A percentile compares a stretch with the other conserved stretches of the same genome.
These are phyloP conservation scores for Ustilago curta DNA, from an alignment of 1,284 basidiomycete species.

Conservation along the genomic window DNA sequence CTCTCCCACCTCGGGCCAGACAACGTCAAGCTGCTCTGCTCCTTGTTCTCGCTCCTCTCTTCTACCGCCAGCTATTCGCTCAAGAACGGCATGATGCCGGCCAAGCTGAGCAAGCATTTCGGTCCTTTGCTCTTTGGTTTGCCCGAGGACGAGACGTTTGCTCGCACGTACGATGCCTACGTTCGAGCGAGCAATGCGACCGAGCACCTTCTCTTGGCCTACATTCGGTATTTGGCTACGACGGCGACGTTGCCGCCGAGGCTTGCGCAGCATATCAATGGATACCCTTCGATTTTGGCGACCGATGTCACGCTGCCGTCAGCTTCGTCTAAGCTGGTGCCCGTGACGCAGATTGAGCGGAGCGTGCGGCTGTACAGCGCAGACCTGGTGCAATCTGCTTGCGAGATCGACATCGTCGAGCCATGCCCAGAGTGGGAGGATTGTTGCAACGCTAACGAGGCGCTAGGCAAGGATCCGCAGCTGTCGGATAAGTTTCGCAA, in stretches of 20 bases:
- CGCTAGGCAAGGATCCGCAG: constrained; percentile 57
- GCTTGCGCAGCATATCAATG: constrained; percentile 57
- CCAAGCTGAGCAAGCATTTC: constrained; percentile 59
- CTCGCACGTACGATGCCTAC: constrained; percentile 63
- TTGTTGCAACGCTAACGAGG: constrained; percentile 33
- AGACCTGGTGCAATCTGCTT: constrained; percentile 62
- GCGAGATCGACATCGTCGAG: constrained; percentile 50
- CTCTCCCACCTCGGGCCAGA: constrained; percentile 38
- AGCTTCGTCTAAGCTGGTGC: constrained; percentile 50
- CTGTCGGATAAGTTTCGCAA: constrained; percentile 64
- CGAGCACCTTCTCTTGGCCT: constrained; percentile 65
- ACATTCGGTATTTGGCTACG: constrained; percentile 60
- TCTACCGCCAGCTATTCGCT: constrained; percentile 63
- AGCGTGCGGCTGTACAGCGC: constrained; percentile 60
- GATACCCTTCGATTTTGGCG: constrained; percentile 61
- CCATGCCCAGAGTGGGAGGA: constrained; percentile 57
- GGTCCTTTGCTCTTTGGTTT: constrained; percentile 65
- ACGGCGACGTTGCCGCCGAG: constrained; percentile 50
- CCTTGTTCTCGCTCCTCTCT: constrained; percentile 65
- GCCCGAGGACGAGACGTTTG: constrained; percentile 67
- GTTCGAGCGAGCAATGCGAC: constrained; percentile 64
- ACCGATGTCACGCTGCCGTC: constrained; percentile 48
- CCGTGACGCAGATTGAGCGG: constrained; percentile 64
- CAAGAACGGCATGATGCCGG: constrained; percentile 68
- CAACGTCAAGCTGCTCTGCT: constrained; percentile 51